A percentile compares a stretch with the other conserved stretches of the same genome.
Conservation (phyloP, 31 red algal species). For the Porphyra umbilicalis region DNA sequence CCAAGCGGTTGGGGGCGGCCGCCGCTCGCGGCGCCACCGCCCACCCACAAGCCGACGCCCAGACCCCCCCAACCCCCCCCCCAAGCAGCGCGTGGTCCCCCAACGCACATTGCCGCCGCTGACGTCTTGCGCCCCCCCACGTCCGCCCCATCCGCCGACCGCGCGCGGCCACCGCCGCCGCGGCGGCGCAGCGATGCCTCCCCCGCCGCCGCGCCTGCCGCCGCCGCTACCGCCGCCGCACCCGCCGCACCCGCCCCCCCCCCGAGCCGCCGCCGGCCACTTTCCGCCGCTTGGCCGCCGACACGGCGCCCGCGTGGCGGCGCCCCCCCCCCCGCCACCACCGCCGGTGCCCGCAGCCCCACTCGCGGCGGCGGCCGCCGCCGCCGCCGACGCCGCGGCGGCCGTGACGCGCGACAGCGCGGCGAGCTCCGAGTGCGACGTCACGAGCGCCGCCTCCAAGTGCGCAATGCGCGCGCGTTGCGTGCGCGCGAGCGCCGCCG, state of each 20-base stretch:
- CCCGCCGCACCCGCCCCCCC: too few relatives aligned
- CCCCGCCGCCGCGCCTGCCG: too few relatives aligned
- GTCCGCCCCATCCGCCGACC: not conserved
- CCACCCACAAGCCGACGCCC: too few relatives aligned
- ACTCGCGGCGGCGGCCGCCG: not conserved
- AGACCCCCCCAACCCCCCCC: too few relatives aligned
- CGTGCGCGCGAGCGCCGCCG: not conserved
- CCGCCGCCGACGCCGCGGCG: not conserved
- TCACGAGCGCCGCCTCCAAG: not conserved
- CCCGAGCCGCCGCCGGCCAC: not conserved
- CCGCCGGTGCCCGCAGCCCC: not conserved
- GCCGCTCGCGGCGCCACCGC: too few relatives aligned
- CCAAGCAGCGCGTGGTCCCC: too few relatives aligned
- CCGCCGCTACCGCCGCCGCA: too few relatives aligned
- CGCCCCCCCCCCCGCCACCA: not conserved
- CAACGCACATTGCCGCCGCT: not conserved
- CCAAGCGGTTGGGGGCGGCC: too few relatives aligned
- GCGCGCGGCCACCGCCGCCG: not conserved
- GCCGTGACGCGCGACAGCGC: not conserved
- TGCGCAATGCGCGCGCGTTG: not conserved
- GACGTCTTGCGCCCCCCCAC: not conserved
- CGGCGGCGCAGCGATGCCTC: not conserved
- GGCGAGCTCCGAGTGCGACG: not conserved
- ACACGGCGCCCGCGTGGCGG: not conserved
- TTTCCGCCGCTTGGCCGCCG: not conserved